Percentiles rank a stretch among this genome's conserved stretches.
Evolutionary conservation across 2,329 filamentous ascomycete genomes (phyloP).

Genomic region (Alternaria panax): DNA sequence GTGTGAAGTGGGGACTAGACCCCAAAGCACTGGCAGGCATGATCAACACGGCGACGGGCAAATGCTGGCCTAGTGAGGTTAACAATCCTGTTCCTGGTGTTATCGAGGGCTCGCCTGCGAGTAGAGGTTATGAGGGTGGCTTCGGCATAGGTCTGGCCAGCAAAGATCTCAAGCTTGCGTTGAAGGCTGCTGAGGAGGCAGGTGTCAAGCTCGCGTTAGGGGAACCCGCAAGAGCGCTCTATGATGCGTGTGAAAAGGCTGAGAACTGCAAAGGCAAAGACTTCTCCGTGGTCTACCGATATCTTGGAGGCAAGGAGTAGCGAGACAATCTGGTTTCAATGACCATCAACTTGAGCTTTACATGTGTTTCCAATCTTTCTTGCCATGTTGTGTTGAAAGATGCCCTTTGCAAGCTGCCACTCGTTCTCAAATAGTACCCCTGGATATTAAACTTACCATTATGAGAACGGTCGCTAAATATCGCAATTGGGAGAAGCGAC

Average conservation of each 20-base stretch:
- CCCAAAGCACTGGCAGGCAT: slow-evolving; percentile 77
- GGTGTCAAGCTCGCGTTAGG: slow-evolving; percentile 57
- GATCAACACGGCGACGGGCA: slow-evolving; percentile 93
- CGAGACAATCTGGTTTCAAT: neutral
- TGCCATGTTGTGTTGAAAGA: neutral
- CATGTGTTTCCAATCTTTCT: neutral
- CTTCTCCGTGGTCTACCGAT: slow-evolving; percentile 60
- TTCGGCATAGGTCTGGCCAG: slow-evolving; percentile 60
- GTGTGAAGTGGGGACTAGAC: slow-evolving; percentile 68
- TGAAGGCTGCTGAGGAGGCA: slow-evolving; percentile 55
- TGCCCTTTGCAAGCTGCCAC: no score
- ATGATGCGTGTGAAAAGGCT: slow-evolving; percentile 54
- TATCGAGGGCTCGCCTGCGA: slow-evolving; percentile 75
- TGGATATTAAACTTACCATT: no score
- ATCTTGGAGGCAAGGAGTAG: slow-evolving; percentile 57
- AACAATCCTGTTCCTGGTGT: slow-evolving; percentile 95
- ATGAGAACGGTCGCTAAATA: no score
- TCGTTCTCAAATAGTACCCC: no score
- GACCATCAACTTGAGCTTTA: neutral
- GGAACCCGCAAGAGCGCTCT: slow-evolving; percentile 55
- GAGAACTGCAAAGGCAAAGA: slow-evolving; percentile 58
- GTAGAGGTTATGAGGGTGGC: slow-evolving; percentile 69
- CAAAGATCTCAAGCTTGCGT: slow-evolving; percentile 59
- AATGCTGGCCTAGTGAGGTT: slow-evolving; percentile 92
- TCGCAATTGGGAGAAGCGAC: no score